Evolutionary conservation across 176 grass and related monocot genomes (phyloP).

Genomic region (Aechmea fasciata): DNA sequence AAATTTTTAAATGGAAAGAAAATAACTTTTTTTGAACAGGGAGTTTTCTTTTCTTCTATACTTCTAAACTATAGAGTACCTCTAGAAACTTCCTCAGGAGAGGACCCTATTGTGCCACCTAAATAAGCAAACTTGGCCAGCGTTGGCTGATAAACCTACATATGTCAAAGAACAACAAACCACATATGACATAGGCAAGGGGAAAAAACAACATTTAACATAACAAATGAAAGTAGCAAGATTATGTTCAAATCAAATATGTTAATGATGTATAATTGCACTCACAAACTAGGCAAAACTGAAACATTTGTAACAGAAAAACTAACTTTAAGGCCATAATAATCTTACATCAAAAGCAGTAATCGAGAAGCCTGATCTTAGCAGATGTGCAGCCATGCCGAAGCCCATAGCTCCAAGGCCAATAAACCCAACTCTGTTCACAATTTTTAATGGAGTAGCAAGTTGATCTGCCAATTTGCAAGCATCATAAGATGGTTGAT

Average conservation of each 20-base stretch:
- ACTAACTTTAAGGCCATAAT: not conserved
- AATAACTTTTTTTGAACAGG: not conserved
- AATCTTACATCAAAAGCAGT: constrained; percentile 75
- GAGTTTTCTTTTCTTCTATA: not conserved
- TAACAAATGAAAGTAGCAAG: constrained; percentile 2
- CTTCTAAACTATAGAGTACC: constrained; percentile 33
- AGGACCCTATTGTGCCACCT: constrained; percentile 61
- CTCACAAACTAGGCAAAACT: not conserved
- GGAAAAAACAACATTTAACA: constrained; percentile 5
- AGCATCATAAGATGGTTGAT: constrained; percentile 58
- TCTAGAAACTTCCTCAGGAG: constrained; percentile 61
- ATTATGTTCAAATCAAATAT: not conserved
- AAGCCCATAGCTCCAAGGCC: constrained; percentile 98
- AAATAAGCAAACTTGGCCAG: constrained; percentile 75
- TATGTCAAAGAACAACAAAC: not conserved
- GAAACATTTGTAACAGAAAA: not conserved
- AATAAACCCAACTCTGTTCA: constrained; percentile 78
- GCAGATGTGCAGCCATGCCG: constrained; percentile 94
- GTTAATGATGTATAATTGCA: not conserved
- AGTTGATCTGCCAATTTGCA: constrained; percentile 53
- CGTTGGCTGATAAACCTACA: constrained; percentile 90
- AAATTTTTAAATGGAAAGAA: not conserved
- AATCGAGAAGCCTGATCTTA: constrained; percentile 76
- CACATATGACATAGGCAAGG: not conserved
- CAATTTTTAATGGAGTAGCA: constrained; percentile 46